Evolutionary conservation across 805 yeast species (phyloP).

Genomic region (Ogataea methylovora): DNA sequence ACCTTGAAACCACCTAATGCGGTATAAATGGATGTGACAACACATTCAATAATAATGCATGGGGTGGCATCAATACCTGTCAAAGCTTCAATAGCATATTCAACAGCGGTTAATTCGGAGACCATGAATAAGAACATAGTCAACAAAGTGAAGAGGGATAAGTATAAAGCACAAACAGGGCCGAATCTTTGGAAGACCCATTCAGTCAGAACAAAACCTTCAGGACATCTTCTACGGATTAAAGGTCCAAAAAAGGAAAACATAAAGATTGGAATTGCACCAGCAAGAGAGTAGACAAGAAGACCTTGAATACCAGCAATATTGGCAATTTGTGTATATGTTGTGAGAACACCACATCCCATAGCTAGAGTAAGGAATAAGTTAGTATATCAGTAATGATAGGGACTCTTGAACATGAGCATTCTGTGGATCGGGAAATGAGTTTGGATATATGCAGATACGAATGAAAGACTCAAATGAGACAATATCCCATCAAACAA

Average conservation of each 20-base stretch:
- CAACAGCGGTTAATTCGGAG: constrained; percentile 76
- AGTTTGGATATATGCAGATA: too few relatives aligned
- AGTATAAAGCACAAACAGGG: constrained; percentile 56
- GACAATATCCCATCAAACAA: too few relatives aligned
- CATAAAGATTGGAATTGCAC: constrained; percentile 78
- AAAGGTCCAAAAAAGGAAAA: constrained; percentile 80
- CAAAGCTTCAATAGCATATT: constrained; percentile 66
- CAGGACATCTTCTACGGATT: constrained; percentile 71
- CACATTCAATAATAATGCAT: constrained; percentile 77
- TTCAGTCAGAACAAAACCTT: constrained; percentile 87
- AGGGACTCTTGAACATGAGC: too few relatives aligned
- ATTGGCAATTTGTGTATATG: constrained; percentile 83
- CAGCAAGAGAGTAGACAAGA: constrained; percentile 68
- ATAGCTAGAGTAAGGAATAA: constrained; percentile 38
- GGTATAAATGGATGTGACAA: constrained; percentile 81
- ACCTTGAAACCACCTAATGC: constrained; percentile 84
- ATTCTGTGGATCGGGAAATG: too few relatives aligned
- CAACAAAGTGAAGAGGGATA: constrained; percentile 75
- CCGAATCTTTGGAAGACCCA: constrained; percentile 91
- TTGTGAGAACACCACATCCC: constrained; percentile 84
- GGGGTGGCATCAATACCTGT: constrained; percentile 77
- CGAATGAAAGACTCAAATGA: too few relatives aligned
- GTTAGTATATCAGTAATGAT: too few relatives aligned
- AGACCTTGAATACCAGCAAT: constrained; percentile 83
- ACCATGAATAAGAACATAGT: constrained; percentile 85